A percentile compares a stretch with the other conserved stretches of the same genome.
phyloP scores from a whole-genome alignment of 2,329 filamentous ascomycete species.

The Fusarium pseudoanthophilum region DNA sequence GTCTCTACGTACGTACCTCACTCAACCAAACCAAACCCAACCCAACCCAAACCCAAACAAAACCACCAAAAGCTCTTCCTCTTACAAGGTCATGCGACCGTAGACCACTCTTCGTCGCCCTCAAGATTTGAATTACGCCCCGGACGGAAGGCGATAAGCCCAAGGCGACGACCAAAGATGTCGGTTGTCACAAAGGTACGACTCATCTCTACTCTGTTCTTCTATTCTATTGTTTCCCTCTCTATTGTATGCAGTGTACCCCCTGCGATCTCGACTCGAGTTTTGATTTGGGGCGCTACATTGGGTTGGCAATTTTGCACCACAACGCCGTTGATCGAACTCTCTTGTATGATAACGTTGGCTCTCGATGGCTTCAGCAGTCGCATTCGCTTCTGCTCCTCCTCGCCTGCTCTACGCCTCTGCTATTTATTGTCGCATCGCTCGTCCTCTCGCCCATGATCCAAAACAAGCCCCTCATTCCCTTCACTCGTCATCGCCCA shows the following conservation, averaged over 20 bases:
- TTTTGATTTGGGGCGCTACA: not conserved
- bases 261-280: conserved; percentile 10
- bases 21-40: not conserved
- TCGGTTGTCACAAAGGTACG: conserved; percentile 71
- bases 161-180: conserved; percentile 62
- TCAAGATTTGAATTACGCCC: conserved; percentile 48
- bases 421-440: not conserved
- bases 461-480: conserved; percentile 38
- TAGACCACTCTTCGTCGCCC: conserved; percentile 51
- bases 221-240: not conserved
- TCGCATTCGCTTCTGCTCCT: not conserved
- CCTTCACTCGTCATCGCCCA: conserved; percentile 26
- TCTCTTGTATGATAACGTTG: conserved; percentile 1
- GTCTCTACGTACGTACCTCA: conserved; percentile 11
- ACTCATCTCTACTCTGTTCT: not conserved
- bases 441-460: conserved; percentile 1
- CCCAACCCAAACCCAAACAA: not conserved
- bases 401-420: not conserved
- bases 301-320: conserved; percentile 18
- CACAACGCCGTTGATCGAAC: conserved; percentile 12
- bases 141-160: conserved; percentile 61
- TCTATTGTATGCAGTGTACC: not conserved
- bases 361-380: conserved; percentile 23
- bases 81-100: conserved; percentile 54
- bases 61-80: conserved; percentile 38